Percentiles rank a stretch among this genome's conserved stretches.
Evolutionary conservation across 2,329 filamentous ascomycete genomes (phyloP).

Genomic region (Phymatotrichopsis omnivora): DNA sequence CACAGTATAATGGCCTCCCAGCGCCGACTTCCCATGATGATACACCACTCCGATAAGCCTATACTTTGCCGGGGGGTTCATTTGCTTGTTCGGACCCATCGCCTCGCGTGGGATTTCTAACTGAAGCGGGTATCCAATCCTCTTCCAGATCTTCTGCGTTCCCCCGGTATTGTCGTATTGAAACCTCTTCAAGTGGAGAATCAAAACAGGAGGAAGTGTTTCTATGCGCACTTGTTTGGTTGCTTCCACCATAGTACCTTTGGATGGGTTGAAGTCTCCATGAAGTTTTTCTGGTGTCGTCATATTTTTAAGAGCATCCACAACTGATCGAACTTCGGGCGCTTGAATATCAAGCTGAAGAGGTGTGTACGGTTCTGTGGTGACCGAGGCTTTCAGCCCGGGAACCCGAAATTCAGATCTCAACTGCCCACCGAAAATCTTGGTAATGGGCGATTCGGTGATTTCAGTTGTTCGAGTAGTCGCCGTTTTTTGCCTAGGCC

Average conservation of each 20-base stretch:
- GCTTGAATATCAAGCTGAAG: slow-evolving; percentile 90
- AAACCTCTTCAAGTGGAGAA: slow-evolving; percentile 93
- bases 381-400: slow-evolving; percentile 82
- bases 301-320: slow-evolving; percentile 77
- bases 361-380: slow-evolving; percentile 84
- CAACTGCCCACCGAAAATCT: slow-evolving; percentile 86
- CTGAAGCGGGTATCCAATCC: slow-evolving; percentile 87
- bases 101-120: slow-evolving; percentile 87
- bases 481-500: slow-evolving; percentile 77
- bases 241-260: slow-evolving; percentile 64
- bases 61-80: slow-evolving; percentile 64
- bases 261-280: slow-evolving; percentile 70
- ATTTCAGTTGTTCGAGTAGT: slow-evolving; percentile 57
- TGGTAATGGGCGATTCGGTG: slow-evolving; percentile 72
- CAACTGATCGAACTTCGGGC: slow-evolving; percentile 75
- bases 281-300: slow-evolving; percentile 77
- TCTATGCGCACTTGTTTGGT: slow-evolving; percentile 96
- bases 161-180: slow-evolving; percentile 82
- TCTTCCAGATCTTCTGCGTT: slow-evolving; percentile 98
- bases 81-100: slow-evolving; percentile 65
- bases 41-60: slow-evolving; percentile 84
- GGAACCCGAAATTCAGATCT: slow-evolving; percentile 81
- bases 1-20: slow-evolving; percentile 94
- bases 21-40: slow-evolving; percentile 94
- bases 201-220: slow-evolving; percentile 77